Evolutionary conservation across 768 basidiomycete species (phyloP), one percentile per base, ranked within the genome.

Genomic region (Chiua virens): DNA sequence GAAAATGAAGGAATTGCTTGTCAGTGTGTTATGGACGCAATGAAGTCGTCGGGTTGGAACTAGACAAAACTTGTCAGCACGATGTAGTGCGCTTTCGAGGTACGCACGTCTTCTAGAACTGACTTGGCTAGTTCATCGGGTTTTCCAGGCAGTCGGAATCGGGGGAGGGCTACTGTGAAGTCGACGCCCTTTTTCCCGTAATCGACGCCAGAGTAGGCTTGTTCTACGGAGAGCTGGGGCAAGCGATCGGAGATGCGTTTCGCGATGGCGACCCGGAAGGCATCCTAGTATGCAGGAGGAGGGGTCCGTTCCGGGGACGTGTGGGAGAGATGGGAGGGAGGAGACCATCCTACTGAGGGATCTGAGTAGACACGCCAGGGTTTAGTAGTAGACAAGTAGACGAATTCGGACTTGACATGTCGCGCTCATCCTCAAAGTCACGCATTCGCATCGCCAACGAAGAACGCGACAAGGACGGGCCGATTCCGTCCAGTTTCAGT

Each of bases 161-260:
- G 81, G n/a, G 94, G 90, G 43, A 98, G 70, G 1, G 96, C 93
- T 18, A 98, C 81, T 0, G 89, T 88, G 59, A 97, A 93, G 72
- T 98, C 96, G 39, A 80, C 85, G n/a, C 89, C 92, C 71, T 95
- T 95, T 72, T 95, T 92, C 32, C 90, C 92, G 56, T 87, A 89
- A 66, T 94, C 88, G 1, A 97, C 87, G 20, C 90, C 94, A 21
- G 79, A 67, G 70, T 90, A 97, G 0, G 85, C 92, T 61, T 90
- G 83, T 36, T 89, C 88, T 23, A 92, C 53, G 0, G 86, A 77
- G 45, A 96, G 70, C 3, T 71, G 70, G 25, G 84, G 82, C 8
- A 92, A 70, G 0, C 82, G 79, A 45, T 87, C 83, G 8, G 83
- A 80, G 25, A 92, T 64, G 53, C 79, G 77, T 61, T 85, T 77